These are phyloP conservation scores for Aquilaria agallochum DNA, from an alignment of 441 rosid species.

Conservation along the genomic window DNA sequence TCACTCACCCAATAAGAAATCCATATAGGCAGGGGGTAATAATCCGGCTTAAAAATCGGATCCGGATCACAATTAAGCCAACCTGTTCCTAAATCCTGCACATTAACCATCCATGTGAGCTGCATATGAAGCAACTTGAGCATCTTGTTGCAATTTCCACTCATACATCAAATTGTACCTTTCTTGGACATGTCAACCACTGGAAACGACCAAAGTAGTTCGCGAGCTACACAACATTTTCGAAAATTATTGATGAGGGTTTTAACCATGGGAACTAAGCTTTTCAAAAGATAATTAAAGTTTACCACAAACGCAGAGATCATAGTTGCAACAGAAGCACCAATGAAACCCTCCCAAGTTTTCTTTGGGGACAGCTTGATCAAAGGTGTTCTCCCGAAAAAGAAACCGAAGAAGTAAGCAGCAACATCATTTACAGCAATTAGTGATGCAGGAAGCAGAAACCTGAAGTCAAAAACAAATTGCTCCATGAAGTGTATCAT, in stretches of 20 bases:
- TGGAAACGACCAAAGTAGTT: conserved; percentile 67
- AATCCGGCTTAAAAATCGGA: conserved; percentile 67
- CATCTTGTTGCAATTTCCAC: neutral
- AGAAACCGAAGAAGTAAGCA: conserved; percentile 85
- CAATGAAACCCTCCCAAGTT: conserved; percentile 95
- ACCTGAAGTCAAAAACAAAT: conserved; percentile 32
- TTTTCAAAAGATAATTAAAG: conserved; percentile 8
- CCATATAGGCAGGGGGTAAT: conserved; percentile 33
- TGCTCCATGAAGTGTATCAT: no score
- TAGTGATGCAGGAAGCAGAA: conserved; percentile 88
- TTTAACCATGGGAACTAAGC: neutral
- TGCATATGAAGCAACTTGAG: neutral
- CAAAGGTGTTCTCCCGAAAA: conserved; percentile 86
- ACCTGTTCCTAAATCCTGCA: conserved; percentile 76
- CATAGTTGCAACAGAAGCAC: conserved; percentile 76
- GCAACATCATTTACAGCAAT: conserved; percentile 74
- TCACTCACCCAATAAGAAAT: conserved; percentile 38
- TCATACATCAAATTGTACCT: conserved; percentile 38
- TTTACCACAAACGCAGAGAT: conserved; percentile 75
- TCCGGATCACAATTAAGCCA: conserved; percentile 94
- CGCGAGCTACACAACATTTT: conserved; percentile 55
- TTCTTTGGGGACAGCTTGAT: conserved; percentile 95
- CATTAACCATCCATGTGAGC: neutral
- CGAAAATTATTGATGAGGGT: neutral
- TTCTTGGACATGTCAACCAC: conserved; percentile 95